Conservation (phyloP, 495 filamentous ascomycete genomes). For the Penicillium angulare region DNA sequence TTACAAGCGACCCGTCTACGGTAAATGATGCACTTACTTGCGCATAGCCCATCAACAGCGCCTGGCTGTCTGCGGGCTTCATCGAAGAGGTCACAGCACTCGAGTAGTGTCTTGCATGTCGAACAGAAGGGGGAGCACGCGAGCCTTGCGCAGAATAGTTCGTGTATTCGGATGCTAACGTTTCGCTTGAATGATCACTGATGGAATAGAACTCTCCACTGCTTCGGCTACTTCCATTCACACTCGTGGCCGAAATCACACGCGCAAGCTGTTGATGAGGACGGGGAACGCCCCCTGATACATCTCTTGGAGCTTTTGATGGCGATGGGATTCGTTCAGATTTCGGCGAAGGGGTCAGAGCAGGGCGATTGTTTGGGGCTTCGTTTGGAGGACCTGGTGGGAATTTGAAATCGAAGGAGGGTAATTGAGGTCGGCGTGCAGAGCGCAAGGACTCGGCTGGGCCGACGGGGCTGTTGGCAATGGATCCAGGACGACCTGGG, state of each 20-base stretch:
- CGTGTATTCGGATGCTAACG: slow-evolving; percentile 86
- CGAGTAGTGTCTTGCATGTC: slow-evolving; percentile 63
- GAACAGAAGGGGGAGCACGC: slow-evolving; percentile 36
- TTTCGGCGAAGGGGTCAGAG: slow-evolving; percentile 33
- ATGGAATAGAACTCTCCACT: slow-evolving; percentile 93
- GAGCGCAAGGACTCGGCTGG: slow-evolving; percentile 25
- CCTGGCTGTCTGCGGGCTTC: slow-evolving; percentile 58
- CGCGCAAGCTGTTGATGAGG: slow-evolving; percentile 63
- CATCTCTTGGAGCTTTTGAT: slow-evolving; percentile 16
- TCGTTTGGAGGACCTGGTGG: slow-evolving; percentile 48
- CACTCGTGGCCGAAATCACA: slow-evolving; percentile 70
- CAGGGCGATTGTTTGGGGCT: slow-evolving; percentile 33
- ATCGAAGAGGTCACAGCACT: slow-evolving; percentile 44
- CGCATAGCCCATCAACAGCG: slow-evolving; percentile 96
- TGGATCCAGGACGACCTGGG: slow-evolving; percentile 22
- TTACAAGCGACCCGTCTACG: slow-evolving; percentile 86
- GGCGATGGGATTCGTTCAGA: slow-evolving; percentile 14
- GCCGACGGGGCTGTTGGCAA: slow-evolving; percentile 29
- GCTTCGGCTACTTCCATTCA: slow-evolving; percentile 67
- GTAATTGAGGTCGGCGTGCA: slow-evolving; percentile 39
- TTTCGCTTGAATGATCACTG: slow-evolving; percentile 93
- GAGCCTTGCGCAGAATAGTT: slow-evolving; percentile 56
- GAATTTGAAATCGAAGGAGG: slow-evolving; percentile 67
- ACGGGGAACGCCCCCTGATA: slow-evolving; percentile 22
- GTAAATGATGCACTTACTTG: slow-evolving; percentile 92